These are phyloP conservation scores for Allium cepa DNA, from an alignment of 106 monocot genomes.

Conservation along the genomic window DNA sequence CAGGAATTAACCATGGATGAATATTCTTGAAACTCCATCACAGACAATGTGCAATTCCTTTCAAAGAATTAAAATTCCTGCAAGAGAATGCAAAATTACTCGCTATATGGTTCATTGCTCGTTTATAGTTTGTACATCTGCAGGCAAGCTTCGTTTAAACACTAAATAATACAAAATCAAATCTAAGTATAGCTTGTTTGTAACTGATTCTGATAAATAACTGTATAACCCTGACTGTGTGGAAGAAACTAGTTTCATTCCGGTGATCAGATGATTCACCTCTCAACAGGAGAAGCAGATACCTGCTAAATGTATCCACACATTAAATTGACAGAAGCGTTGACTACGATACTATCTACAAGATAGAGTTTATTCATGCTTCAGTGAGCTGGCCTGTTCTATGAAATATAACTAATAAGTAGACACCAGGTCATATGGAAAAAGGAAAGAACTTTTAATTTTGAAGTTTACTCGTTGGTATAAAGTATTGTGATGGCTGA, in stretches of 20 bases:
- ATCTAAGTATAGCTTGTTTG: conserved; percentile 31
- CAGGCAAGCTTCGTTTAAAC: neutral
- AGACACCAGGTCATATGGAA: too few relatives aligned
- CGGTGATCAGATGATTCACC: conserved; percentile 51
- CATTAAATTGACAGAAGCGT: too few relatives aligned
- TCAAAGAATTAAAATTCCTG: conserved; percentile 76
- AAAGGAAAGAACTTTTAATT: too few relatives aligned
- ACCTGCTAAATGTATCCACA: conserved; percentile 22
- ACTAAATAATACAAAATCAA: neutral
- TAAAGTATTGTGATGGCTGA: too few relatives aligned
- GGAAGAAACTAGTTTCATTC: conserved; percentile 62
- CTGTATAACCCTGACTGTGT: conserved; percentile 31
- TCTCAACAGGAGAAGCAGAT: conserved; percentile 56
- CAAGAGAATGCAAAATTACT: conserved; percentile 3
- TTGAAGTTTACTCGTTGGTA: too few relatives aligned
- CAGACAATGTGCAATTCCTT: conserved; percentile 46
- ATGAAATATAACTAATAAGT: too few relatives aligned
- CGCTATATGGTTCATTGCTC: conserved; percentile 4
- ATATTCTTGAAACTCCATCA: conserved; percentile 56
- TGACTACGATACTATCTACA: too few relatives aligned
- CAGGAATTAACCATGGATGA: conserved; percentile 15
- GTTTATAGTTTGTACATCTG: neutral
- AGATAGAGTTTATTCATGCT: too few relatives aligned
- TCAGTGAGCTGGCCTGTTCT: too few relatives aligned
- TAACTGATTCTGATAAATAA: conserved; percentile 87